Evolutionary conservation across 2,329 filamentous ascomycete species (phyloP).

Genomic region (Teratosphaeria zuluensis): DNA sequence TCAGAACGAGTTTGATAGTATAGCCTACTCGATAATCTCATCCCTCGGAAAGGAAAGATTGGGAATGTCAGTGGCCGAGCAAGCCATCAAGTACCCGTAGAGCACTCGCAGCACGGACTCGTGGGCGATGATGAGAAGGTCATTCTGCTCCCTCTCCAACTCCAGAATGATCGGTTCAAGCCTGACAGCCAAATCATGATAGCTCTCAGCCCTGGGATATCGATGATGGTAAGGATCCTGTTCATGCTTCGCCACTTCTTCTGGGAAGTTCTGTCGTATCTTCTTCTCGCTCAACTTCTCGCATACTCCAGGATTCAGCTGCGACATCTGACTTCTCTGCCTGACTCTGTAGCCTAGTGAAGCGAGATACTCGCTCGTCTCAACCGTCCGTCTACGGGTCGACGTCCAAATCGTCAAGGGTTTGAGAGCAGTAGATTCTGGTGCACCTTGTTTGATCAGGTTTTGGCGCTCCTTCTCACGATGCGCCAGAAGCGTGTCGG

Average conservation of each 20-base stretch:
- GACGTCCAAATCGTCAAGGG: slow-evolving; percentile 91
- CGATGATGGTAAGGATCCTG: slow-evolving; percentile 93
- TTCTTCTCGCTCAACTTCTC: slow-evolving; percentile 81
- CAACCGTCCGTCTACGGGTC: slow-evolving; percentile 77
- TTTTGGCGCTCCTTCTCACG: slow-evolving; percentile 70
- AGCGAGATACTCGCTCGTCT: slow-evolving; percentile 77
- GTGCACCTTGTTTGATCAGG: slow-evolving; percentile 57
- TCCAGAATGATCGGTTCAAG: slow-evolving; percentile 97
- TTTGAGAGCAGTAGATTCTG: slow-evolving; percentile 56
- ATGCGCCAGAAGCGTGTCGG: slow-evolving; percentile 70
- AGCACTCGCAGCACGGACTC: slow-evolving; percentile 95
- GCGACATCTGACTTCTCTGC: slow-evolving; percentile 91
- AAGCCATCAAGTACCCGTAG: slow-evolving; percentile 98
- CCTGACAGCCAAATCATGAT: slow-evolving; percentile 95
- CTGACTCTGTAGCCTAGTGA: slow-evolving; percentile 73
- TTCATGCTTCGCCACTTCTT: slow-evolving; percentile 88
- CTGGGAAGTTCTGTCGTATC: slow-evolving; percentile 73
- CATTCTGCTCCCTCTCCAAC: slow-evolving; percentile 90
- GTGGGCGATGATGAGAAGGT: slow-evolving; percentile 95
- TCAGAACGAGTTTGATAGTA: background rate
- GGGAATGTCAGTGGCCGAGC: slow-evolving; percentile 89
- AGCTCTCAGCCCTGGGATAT: slow-evolving; percentile 92
- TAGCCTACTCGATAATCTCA: slow-evolving; percentile 73
- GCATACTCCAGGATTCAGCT: slow-evolving; percentile 91
- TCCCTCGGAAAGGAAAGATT: slow-evolving; percentile 87